phyloP scores from a whole-genome alignment of 768 basidiomycete species.

The Grammothele lineata region DNA sequence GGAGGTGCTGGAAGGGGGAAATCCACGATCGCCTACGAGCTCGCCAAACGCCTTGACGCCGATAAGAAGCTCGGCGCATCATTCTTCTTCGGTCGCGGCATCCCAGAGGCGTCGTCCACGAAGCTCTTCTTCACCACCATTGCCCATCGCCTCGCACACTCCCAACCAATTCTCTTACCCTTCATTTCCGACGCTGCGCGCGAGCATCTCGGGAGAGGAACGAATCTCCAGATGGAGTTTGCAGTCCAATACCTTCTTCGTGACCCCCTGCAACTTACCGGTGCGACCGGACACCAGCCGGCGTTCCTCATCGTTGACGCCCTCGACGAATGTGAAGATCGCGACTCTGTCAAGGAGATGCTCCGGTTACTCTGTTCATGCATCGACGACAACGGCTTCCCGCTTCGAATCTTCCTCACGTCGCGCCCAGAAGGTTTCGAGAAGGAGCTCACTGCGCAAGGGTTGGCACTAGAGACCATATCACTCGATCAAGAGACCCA shows the following conservation, averaged over 20 bases:
- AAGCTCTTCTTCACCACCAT: slow-evolving; percentile 29
- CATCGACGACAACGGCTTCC: background rate
- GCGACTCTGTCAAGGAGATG: background rate
- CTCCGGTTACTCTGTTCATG: background rate
- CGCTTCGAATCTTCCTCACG: slow-evolving; percentile 1
- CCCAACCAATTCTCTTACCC: slow-evolving; percentile 2
- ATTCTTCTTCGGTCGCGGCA: slow-evolving; percentile 28
- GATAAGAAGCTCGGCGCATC: slow-evolving; percentile 29
- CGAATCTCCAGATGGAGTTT: background rate
- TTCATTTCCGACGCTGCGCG: slow-evolving; percentile 7
- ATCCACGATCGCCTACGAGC: slow-evolving; percentile 33
- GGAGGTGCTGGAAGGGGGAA: slow-evolving; percentile 36
- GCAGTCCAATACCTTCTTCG: slow-evolving; percentile 12
- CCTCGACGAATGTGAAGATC: slow-evolving; percentile 29
- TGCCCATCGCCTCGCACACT: slow-evolving; percentile 26
- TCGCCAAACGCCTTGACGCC: slow-evolving; percentile 22
- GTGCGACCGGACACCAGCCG: background rate
- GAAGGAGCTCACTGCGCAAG: too few species aligned
- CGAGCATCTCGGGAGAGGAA: background rate
- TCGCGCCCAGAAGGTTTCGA: background rate
- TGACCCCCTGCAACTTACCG: slow-evolving; percentile 1
- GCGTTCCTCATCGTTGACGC: slow-evolving; percentile 34
- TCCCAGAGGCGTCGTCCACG: slow-evolving; percentile 17
- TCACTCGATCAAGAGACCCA: too few species aligned
- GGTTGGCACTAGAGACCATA: too few species aligned